phyloP scores from a whole-genome alignment of 2,329 filamentous ascomycete genomes.

The Aureobasidium sp. region DNA sequence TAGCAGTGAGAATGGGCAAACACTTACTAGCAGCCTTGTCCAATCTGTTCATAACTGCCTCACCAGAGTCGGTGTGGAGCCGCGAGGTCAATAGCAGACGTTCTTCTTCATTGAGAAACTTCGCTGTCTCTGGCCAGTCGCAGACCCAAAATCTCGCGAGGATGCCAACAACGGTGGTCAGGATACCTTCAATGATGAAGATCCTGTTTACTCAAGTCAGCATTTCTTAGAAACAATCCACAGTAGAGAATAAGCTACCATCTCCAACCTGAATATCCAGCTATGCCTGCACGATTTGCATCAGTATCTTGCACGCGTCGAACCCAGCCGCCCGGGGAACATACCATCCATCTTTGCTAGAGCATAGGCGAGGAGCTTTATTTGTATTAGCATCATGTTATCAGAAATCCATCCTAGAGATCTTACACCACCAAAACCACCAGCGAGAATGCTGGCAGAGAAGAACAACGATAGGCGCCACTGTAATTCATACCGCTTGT shows the following conservation, averaged over 20 bases:
- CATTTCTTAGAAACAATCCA: neutral
- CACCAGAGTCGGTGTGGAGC: conserved; percentile 29
- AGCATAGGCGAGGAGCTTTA: conserved; percentile 22
- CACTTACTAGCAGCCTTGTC: conserved; percentile 38
- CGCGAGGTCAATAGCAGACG: conserved; percentile 34
- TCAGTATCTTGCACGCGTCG: neutral
- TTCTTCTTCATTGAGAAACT: conserved; percentile 39
- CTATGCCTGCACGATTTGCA: conserved; percentile 3
- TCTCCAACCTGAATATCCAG: conserved; percentile 24
- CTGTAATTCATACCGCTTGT: conserved; percentile 35
- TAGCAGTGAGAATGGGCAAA: neutral
- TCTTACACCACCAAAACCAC: conserved; percentile 3
- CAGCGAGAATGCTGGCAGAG: conserved; percentile 25
- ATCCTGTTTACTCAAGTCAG: conserved; percentile 15
- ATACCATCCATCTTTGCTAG: conserved; percentile 22
- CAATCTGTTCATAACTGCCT: conserved; percentile 44
- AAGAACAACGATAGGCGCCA: conserved; percentile 2
- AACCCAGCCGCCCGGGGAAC: neutral
- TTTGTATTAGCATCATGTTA: neutral
- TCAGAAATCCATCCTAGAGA: neutral
- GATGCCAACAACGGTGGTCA: conserved; percentile 21
- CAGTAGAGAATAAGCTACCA: conserved; percentile 17
- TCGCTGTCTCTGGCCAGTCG: conserved; percentile 37
- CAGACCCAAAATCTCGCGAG: conserved; percentile 25
- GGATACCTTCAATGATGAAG: conserved; percentile 23